Evolutionary conservation across 805 yeast genomes (phyloP).

Genomic region (Ogataea nonfermentans): DNA sequence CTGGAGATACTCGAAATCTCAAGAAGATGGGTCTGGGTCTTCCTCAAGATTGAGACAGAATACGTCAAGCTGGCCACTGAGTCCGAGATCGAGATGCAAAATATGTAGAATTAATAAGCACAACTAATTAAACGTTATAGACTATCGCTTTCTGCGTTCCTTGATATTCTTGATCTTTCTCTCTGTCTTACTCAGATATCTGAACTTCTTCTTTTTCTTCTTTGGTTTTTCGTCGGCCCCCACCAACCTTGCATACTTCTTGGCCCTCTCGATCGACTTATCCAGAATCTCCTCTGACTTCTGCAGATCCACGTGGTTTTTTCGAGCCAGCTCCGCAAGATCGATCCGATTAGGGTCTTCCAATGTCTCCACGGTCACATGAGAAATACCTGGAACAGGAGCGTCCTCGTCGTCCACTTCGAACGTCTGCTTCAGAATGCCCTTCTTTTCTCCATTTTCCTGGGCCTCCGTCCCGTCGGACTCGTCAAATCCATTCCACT

Average conservation of each 20-base stretch:
- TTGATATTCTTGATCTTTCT: slow-evolving; percentile 53
- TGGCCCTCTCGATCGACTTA: slow-evolving; percentile 73
- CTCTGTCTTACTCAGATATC: slow-evolving; percentile 81
- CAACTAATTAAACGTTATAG: slow-evolving; percentile 4
- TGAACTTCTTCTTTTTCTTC: slow-evolving; percentile 73
- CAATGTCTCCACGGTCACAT: slow-evolving; percentile 56
- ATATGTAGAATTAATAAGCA: slow-evolving; percentile 6
- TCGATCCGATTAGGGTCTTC: slow-evolving; percentile 45
- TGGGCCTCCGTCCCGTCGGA: slow-evolving; percentile 15
- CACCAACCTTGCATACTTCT: slow-evolving; percentile 72
- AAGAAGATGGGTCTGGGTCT: slow-evolving; percentile 89
- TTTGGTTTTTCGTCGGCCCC: slow-evolving; percentile 46
- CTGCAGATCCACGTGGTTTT: slow-evolving; percentile 69
- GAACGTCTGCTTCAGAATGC: slow-evolving; percentile 46
- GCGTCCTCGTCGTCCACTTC: slow-evolving; percentile 36
- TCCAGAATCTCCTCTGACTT: slow-evolving; percentile 69
- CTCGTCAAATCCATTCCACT: slow-evolving; percentile 43
- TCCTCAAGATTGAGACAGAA: slow-evolving; percentile 81
- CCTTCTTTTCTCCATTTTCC: slow-evolving; percentile 25
- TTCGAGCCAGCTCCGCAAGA: slow-evolving; percentile 45
- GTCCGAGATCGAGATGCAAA: slow-evolving; percentile 26
- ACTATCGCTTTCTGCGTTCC: slow-evolving; percentile 29
- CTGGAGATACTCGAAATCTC: slow-evolving; percentile 73
- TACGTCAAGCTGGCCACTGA: slow-evolving; percentile 34
- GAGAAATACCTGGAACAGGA: slow-evolving; percentile 45